These are phyloP conservation scores for Nannochloropsis gaditana DNA, from an alignment of 108 stramenopile species.

Conservation along the genomic window DNA sequence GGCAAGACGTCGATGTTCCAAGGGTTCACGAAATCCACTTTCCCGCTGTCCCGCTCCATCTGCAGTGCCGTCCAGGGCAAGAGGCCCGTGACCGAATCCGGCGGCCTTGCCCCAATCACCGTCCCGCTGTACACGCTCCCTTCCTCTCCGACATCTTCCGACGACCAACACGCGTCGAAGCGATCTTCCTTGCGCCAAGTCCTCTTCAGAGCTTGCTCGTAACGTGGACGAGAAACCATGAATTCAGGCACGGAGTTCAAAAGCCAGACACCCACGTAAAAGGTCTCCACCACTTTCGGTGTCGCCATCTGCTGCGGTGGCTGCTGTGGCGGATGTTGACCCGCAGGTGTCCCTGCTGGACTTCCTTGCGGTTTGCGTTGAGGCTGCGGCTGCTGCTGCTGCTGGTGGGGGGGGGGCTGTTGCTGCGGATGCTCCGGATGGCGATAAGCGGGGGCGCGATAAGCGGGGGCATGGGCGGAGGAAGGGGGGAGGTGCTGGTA, in stretches of 20 bases:
- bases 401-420: too few species aligned
- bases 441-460: too few species aligned
- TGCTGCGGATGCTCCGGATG: too few species aligned
- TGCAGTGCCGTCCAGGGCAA: slow-evolving; percentile 16
- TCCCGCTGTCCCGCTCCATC: background rate
- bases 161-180: background rate
- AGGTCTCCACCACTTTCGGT: background rate
- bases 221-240: background rate
- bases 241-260: background rate
- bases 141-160: slow-evolving; percentile 9
- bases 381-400: too few species aligned
- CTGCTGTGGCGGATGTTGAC: too few species aligned
- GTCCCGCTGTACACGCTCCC: background rate
- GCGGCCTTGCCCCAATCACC: background rate
- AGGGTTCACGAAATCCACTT: background rate
- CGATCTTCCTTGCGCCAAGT: background rate
- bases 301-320: background rate
- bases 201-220: background rate
- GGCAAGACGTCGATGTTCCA: background rate
- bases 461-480: background rate
- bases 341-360: too few species aligned
- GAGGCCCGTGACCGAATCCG: background rate
- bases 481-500: background rate
- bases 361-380: too few species aligned
- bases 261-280: background rate